These are phyloP conservation scores for Tolypocladium endophyticum DNA, from an alignment of 2,329 filamentous ascomycete species.

Conservation along the genomic window DNA sequence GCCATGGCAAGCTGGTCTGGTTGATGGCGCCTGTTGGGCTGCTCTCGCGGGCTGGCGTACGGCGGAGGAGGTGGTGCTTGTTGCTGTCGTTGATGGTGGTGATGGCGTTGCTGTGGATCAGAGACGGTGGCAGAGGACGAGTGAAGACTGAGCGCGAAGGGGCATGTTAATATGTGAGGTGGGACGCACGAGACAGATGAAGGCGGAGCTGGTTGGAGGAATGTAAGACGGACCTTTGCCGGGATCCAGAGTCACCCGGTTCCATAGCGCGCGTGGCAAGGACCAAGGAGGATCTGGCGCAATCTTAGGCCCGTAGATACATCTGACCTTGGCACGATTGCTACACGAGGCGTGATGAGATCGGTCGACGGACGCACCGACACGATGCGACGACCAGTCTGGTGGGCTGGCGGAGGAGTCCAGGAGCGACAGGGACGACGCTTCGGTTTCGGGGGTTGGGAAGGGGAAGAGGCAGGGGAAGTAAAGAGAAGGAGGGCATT, in stretches of 20 bases:
- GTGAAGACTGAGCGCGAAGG: conserved; percentile 7
- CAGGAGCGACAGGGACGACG: not conserved
- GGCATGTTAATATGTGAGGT: conserved; percentile 15
- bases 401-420: conserved; percentile 3
- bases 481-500: not conserved
- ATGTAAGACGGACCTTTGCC: conserved; percentile 25
- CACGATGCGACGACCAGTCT: not conserved
- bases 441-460: not conserved
- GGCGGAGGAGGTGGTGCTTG: conserved; percentile 12
- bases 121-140: conserved; percentile 3
- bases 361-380: not conserved
- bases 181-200: conserved; percentile 7
- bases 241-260: conserved; percentile 25
- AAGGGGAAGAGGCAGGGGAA: not conserved
- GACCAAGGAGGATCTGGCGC: conserved; percentile 23
- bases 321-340: conserved; percentile 19
- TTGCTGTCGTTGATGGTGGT: conserved; percentile 9
- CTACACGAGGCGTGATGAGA: not conserved
- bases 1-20: conserved; percentile 25
- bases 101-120: conserved; percentile 12
- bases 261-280: conserved; percentile 28
- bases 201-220: conserved; percentile 11
- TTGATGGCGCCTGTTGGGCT: conserved; percentile 16
- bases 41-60: conserved; percentile 12
- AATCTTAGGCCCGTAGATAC: conserved; percentile 23